Percentiles rank a stretch among this genome's conserved stretches.
phyloP scores from a whole-genome alignment of 768 basidiomycete genomes.

The Panus rudis region DNA sequence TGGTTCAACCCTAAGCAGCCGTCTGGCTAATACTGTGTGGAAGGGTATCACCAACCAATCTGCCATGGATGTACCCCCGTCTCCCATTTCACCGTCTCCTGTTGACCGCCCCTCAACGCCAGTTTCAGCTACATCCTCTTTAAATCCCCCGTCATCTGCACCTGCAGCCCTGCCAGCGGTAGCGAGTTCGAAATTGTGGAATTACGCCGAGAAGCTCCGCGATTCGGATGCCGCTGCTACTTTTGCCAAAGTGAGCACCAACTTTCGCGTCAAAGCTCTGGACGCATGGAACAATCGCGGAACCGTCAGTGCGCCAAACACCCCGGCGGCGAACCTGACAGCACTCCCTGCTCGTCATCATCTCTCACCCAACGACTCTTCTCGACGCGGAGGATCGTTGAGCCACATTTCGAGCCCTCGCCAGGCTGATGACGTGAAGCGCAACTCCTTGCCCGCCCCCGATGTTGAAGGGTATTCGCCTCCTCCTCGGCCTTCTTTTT shows the following conservation, averaged over 20 bases:
- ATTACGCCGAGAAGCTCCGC: constrained; percentile 66
- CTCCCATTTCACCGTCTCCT: constrained; percentile 28
- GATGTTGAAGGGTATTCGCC: constrained; percentile 38
- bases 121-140: constrained; percentile 16
- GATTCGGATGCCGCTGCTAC: constrained; percentile 68
- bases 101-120: constrained; percentile 10
- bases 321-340: constrained; percentile 1
- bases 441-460: constrained; percentile 34
- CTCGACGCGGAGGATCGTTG: background rate
- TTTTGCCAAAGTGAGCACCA: constrained; percentile 66
- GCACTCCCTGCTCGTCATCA: constrained; percentile 1
- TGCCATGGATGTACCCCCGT: constrained; percentile 57
- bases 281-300: constrained; percentile 25
- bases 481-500: constrained; percentile 51
- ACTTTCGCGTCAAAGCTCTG: constrained; percentile 64
- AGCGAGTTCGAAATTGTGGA: constrained; percentile 43
- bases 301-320: constrained; percentile 8
- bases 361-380: too few relatives aligned
- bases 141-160: constrained; percentile 9
- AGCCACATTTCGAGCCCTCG: background rate
- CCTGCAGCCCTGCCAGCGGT: constrained; percentile 8
- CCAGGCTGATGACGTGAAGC: constrained; percentile 19
- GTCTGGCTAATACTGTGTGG: constrained; percentile 63
- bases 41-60: constrained; percentile 70
- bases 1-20: constrained; percentile 37